phyloP scores from a whole-genome alignment of 805 yeast genomes.

The Kockiozyma suomiensis region DNA sequence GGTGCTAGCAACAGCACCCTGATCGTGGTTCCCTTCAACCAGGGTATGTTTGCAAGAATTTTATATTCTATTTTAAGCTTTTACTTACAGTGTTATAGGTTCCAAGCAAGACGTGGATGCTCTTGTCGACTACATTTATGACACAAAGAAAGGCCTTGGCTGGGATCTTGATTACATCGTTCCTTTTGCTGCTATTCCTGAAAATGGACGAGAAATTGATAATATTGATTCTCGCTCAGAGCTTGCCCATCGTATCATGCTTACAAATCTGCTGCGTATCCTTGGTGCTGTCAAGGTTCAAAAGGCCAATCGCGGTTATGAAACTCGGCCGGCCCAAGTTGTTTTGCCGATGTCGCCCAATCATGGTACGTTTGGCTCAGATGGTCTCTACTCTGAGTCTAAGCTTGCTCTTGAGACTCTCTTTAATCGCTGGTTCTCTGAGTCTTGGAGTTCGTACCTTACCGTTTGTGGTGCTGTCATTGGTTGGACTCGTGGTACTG shows the following conservation, averaged over 20 bases:
- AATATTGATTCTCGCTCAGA: slow-evolving; percentile 92
- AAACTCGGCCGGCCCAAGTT: slow-evolving; percentile 98
- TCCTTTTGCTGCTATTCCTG: slow-evolving; percentile 99
- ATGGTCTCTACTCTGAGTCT: slow-evolving; percentile 97
- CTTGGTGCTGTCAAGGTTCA: slow-evolving; percentile 87
- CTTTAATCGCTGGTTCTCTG: slow-evolving; percentile 98
- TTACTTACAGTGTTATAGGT: slow-evolving; percentile 49
- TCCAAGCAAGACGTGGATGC: slow-evolving; percentile 91
- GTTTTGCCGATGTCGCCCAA: slow-evolving; percentile 96
- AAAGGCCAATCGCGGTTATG: slow-evolving; percentile 72
- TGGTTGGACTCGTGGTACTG: slow-evolving; percentile 99
- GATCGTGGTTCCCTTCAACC: slow-evolving; percentile 98
- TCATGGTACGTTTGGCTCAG: slow-evolving; percentile 98
- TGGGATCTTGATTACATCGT: slow-evolving; percentile 97
- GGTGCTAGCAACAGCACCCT: slow-evolving; percentile 92
- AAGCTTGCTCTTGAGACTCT: slow-evolving; percentile 92
- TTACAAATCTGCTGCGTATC: slow-evolving; percentile 89
- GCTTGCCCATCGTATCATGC: slow-evolving; percentile 97
- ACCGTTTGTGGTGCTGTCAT: slow-evolving; percentile 97
- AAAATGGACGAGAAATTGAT: slow-evolving; percentile 94
- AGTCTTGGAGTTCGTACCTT: slow-evolving; percentile 91
- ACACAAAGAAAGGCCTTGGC: slow-evolving; percentile 84
- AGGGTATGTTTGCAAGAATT: slow-evolving; percentile 43
- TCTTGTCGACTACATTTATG: slow-evolving; percentile 81
- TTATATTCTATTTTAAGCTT: background rate